Percentiles rank a stretch among this genome's conserved stretches.
phyloP scores from a whole-genome alignment of 805 yeast genomes.

The Metschnikowia kofuensis region DNA sequence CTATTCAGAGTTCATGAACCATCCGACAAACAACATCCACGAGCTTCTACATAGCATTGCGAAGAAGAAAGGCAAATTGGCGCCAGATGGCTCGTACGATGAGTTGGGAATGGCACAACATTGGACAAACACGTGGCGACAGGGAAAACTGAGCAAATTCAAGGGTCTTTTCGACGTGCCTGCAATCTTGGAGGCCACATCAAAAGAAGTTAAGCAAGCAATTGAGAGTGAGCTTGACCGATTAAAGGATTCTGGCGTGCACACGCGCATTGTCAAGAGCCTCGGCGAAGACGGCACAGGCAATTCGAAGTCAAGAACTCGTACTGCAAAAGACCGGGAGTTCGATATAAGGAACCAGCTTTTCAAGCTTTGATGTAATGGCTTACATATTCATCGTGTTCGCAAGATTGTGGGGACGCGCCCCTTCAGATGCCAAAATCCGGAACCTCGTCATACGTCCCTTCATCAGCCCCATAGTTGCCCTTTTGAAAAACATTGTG shows the following conservation, averaged over 20 bases:
- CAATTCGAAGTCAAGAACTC: conserved; percentile 30
- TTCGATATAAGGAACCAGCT: conserved; percentile 37
- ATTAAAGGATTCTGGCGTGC: conserved; percentile 26
- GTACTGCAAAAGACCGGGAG: conserved; percentile 45
- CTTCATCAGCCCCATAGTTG: conserved; percentile 25
- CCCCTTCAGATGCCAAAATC: conserved; percentile 20
- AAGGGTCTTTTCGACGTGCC: conserved; percentile 35
- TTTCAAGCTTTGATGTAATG: conserved; percentile 22
- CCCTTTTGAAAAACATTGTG: conserved; percentile 14
- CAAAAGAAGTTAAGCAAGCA: conserved; percentile 22
- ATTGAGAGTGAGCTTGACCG: conserved; percentile 30
- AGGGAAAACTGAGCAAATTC: conserved; percentile 42
- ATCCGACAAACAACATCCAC: conserved; percentile 72
- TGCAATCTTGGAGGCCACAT: conserved; percentile 30
- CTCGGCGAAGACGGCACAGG: conserved; percentile 42
- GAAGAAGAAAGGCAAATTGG: conserved; percentile 33
- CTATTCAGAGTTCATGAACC: conserved; percentile 45
- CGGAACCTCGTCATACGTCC: conserved; percentile 23
- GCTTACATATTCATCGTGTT: conserved; percentile 13
- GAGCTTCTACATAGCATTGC: conserved; percentile 53
- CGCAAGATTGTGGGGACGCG: too few species aligned
- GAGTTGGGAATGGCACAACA: conserved; percentile 60
- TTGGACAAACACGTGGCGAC: conserved; percentile 61
- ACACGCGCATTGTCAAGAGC: conserved; percentile 28
- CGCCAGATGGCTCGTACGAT: conserved; percentile 39